Percentiles rank a stretch among this genome's conserved stretches.
Conservation (phyloP, 1,284 basidiomycete genomes). For the Agroathelia rolfsii region DNA sequence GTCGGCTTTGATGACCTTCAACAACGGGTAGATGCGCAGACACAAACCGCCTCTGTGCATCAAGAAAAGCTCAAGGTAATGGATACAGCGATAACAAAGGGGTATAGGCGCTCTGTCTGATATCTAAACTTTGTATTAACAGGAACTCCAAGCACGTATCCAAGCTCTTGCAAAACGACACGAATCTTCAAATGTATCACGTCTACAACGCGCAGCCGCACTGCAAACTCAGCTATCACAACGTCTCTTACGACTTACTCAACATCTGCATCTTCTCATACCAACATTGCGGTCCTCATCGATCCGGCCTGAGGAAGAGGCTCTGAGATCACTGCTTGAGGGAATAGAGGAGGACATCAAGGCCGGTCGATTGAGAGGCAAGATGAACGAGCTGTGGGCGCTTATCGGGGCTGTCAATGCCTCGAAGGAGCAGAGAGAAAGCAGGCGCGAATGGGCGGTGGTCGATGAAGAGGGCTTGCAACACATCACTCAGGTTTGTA, state of each 20-base stretch:
- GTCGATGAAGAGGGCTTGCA: slow-evolving; percentile 77
- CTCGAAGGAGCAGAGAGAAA: slow-evolving; percentile 42
- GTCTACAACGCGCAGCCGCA: slow-evolving; percentile 55
- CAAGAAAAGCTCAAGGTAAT: slow-evolving; percentile 57
- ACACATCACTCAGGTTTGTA: slow-evolving; percentile 62
- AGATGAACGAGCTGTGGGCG: slow-evolving; percentile 81
- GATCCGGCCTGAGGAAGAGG: slow-evolving; percentile 77
- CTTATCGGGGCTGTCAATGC: slow-evolving; percentile 71
- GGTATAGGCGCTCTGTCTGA: slow-evolving; percentile 1
- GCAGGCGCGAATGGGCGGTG: slow-evolving; percentile 61
- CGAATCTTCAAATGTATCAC: slow-evolving; percentile 58
- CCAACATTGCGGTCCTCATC: slow-evolving; percentile 69
- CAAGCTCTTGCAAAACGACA: slow-evolving; percentile 57
- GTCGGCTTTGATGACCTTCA: slow-evolving; percentile 78
- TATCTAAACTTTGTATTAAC: slow-evolving; percentile 6
- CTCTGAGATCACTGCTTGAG: slow-evolving; percentile 58
- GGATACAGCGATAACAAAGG: slow-evolving; percentile 4
- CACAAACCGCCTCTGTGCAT: slow-evolving; percentile 58
- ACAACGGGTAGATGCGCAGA: slow-evolving; percentile 73
- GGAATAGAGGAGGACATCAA: slow-evolving; percentile 67
- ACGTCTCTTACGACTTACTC: slow-evolving; percentile 63
- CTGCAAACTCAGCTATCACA: slow-evolving; percentile 68
- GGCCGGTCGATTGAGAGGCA: slow-evolving; percentile 59
- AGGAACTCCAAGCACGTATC: slow-evolving; percentile 64
- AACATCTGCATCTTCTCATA: slow-evolving; percentile 73